Evolutionary conservation across 1,139 yeast genomes (phyloP).

Genomic region (Taiozyma onychis): DNA sequence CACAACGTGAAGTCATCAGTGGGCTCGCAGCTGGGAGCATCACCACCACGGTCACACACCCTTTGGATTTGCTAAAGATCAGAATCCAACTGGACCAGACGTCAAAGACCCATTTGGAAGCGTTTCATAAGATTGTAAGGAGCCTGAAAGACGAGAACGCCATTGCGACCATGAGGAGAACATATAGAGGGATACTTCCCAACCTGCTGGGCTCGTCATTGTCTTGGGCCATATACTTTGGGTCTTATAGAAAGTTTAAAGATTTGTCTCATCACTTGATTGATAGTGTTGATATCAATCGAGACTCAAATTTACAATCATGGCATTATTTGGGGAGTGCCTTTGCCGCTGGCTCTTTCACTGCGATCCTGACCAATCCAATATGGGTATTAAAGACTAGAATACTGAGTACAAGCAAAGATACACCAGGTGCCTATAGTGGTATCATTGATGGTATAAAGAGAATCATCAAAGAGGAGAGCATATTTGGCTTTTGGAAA

Average conservation of each 20-base stretch:
- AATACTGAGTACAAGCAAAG: conserved; percentile 47
- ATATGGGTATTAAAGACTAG: conserved; percentile 91
- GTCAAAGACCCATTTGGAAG: conserved; percentile 15
- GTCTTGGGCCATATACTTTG: conserved; percentile 88
- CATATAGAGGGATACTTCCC: conserved; percentile 78
- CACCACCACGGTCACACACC: conserved; percentile 81
- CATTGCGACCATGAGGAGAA: conserved; percentile 25
- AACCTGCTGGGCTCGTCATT: conserved; percentile 77
- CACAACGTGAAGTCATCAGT: conserved; percentile 53
- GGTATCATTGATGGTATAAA: conserved; percentile 52
- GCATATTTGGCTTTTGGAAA: conserved; percentile 67
- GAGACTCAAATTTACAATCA: conserved; percentile 19
- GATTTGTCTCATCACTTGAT: conserved; percentile 22
- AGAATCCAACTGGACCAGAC: conserved; percentile 52
- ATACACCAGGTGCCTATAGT: conserved; percentile 45
- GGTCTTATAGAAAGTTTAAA: conserved; percentile 60
- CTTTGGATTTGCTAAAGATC: conserved; percentile 79
- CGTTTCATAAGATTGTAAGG: conserved; percentile 11
- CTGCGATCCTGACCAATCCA: conserved; percentile 81
- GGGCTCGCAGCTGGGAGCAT: conserved; percentile 82
- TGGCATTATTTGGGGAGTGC: conserved; percentile 47
- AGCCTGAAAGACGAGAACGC: conserved; percentile 2
- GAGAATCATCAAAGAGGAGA: conserved; percentile 53
- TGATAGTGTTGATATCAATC: conserved; percentile 19
- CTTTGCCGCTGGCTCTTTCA: conserved; percentile 64